Percentiles rank a stretch among this genome's conserved stretches.
phyloP scores from a whole-genome alignment of 495 filamentous ascomycete genomes.

The Aspergillus mulundensis region DNA sequence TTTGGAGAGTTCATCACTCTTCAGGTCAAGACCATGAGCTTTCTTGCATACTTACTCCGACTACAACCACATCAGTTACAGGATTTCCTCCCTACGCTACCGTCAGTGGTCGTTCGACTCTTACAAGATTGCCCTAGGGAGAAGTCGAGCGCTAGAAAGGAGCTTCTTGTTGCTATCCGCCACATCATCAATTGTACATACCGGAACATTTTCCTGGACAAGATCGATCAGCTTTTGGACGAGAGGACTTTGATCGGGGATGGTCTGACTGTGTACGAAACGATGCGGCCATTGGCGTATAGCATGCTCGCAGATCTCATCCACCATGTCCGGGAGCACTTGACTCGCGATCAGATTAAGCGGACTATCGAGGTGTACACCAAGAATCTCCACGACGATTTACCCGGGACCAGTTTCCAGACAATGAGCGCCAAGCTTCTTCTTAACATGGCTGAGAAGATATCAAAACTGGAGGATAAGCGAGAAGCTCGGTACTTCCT shows the following conservation, averaged over 20 bases:
- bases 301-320: conserved; percentile 98
- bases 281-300: conserved; percentile 91
- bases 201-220: conserved; percentile 86
- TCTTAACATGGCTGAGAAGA: conserved; percentile 96
- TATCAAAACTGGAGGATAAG: conserved; percentile 86
- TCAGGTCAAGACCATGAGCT: conserved; percentile 99
- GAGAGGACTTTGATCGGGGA: conserved; percentile 92
- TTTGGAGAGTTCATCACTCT: conserved; percentile 98
- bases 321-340: conserved; percentile 86
- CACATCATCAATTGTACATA: conserved; percentile 99
- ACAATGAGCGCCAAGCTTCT: conserved; percentile 99
- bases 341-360: conserved; percentile 83
- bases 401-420: conserved; percentile 97
- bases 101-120: conserved; percentile 86
- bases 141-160: conserved; percentile 89
- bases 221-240: conserved; percentile 93
- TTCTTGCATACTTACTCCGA: conserved; percentile 87
- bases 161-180: conserved; percentile 90
- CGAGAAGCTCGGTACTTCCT: conserved; percentile 90
- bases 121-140: conserved; percentile 92
- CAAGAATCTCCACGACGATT: conserved; percentile 90
- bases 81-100: conserved; percentile 84
- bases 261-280: conserved; percentile 93
- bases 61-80: conserved; percentile 82
- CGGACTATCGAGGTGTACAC: conserved; percentile 96